Conservation (phyloP, 805 yeast species). For the Candida coquimbonensis region DNA sequence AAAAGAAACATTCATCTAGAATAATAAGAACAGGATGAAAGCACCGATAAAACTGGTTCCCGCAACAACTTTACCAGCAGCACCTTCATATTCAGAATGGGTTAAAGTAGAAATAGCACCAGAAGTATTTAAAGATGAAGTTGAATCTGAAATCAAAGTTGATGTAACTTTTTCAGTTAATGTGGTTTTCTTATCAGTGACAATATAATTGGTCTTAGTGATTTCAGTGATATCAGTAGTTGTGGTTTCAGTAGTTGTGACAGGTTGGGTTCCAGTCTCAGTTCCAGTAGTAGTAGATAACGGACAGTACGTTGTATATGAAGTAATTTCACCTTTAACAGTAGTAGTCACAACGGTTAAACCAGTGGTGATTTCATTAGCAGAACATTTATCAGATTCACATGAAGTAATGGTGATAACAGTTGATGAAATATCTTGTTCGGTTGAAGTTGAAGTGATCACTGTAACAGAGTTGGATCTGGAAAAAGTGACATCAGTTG, state of each 20-base stretch:
- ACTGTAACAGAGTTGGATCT: background rate
- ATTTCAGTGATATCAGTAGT: background rate
- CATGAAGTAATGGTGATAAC: constrained; percentile 31
- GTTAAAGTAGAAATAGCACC: background rate
- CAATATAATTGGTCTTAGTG: background rate
- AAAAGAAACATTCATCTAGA: background rate
- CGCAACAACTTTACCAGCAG: background rate
- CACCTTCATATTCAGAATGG: background rate
- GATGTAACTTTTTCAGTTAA: background rate
- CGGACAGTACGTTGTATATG: constrained; percentile 30
- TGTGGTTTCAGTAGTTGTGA: background rate
- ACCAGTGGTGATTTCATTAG: constrained; percentile 27
- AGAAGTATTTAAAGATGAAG: background rate
- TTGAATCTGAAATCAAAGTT: background rate
- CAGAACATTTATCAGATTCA: constrained; percentile 27
- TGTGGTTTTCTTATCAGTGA: too few relatives aligned
- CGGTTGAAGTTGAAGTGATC: background rate
- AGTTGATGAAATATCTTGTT: background rate
- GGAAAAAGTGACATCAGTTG: background rate
- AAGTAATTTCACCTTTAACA: constrained; percentile 17
- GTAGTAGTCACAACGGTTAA: constrained; percentile 15
- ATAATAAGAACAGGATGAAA: background rate
- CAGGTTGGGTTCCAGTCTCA: background rate
- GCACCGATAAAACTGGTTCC: background rate
- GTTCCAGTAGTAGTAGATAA: constrained; percentile 7